Base-by-base conservation (phyloP, 2,329 filamentous ascomycete genomes). In the Ophiostoma sp. region DNA sequence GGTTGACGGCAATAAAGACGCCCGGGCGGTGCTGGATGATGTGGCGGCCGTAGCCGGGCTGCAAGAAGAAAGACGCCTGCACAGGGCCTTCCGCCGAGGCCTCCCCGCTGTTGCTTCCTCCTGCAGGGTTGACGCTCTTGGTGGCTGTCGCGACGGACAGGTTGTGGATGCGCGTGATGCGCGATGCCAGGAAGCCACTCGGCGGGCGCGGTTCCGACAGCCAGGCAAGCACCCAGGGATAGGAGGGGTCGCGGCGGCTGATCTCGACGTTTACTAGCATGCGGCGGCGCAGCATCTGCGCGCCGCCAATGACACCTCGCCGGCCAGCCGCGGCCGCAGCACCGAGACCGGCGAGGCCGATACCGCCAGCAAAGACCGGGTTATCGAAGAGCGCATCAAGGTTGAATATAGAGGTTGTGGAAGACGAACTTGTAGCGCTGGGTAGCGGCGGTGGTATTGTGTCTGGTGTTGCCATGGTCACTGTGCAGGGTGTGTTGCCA, bases 261-360 rank as follows among this genome's bases (percentile, higher is more conserved):
- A 99, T 97, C 79, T 99, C 95, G 74, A 99, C 88, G 75, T 97
- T 93, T 74, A 98, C 92, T 42, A 99, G 87, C 80, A 99, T 87
- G 65, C 94, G 91, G 67, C 90, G 88, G 65, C 92, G 90, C 69
- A 97, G 80, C 68, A 96, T 83, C 60, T 85, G 85, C n/a, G 89
- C 88, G 67, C 87, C 87, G 74, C 87, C 83, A 70, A 93, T 85
- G 69, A 90, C 78, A 45, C 91, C 91, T 75, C 89, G 89, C 71
- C 95, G 92, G 42, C 89, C 91, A 73, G 96, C 86, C 12, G 92
- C 89, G 44, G 93, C 85, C 55, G 86, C 89, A 45, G 93, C 92
- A 71, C 93, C 95, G 66, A 99, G 84, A 42, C 90, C 91, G 70
- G 93, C 95, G 67, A 99, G 90, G 73, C 95, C 95, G 74, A 98